phyloP scores from a whole-genome alignment of 441 rosid species.

The Macaranga tanarius region DNA sequence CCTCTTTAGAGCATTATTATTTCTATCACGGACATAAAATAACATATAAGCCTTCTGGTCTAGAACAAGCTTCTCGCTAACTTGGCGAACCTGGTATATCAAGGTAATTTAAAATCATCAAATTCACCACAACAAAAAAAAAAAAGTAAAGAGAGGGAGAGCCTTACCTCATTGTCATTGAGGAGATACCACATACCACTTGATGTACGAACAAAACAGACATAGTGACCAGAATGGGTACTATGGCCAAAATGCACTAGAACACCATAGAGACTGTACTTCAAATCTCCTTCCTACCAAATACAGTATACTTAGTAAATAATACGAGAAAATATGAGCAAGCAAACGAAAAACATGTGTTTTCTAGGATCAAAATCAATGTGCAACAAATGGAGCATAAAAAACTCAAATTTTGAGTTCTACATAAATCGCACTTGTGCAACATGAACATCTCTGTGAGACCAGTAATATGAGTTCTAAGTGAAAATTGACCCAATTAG shows the following conservation, averaged over 20 bases:
- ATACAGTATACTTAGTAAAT: conserved; percentile 11
- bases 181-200: conserved; percentile 92
- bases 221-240: conserved; percentile 89
- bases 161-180: conserved; percentile 77
- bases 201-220: conserved; percentile 89
- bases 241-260: conserved; percentile 86
- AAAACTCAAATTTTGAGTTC: neutral
- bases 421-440: neutral
- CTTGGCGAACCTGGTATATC: conserved; percentile 74
- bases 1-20: conserved; percentile 44
- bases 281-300: conserved; percentile 82
- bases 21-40: conserved; percentile 91
- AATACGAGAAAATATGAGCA: neutral
- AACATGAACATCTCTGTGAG: neutral
- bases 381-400: neutral
- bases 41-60: conserved; percentile 96
- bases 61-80: conserved; percentile 72
- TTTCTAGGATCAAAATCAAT: neutral
- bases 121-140: neutral
- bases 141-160: neutral
- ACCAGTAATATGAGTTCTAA: neutral
- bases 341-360: neutral
- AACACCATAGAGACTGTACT: conserved; percentile 91
- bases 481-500: neutral
- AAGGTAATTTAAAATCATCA: conserved; percentile 18